A percentile compares a stretch with the other conserved stretches of the same genome.
Conservation (phyloP, 176 grass and related monocot genomes). For the Luzula sylvatica region DNA sequence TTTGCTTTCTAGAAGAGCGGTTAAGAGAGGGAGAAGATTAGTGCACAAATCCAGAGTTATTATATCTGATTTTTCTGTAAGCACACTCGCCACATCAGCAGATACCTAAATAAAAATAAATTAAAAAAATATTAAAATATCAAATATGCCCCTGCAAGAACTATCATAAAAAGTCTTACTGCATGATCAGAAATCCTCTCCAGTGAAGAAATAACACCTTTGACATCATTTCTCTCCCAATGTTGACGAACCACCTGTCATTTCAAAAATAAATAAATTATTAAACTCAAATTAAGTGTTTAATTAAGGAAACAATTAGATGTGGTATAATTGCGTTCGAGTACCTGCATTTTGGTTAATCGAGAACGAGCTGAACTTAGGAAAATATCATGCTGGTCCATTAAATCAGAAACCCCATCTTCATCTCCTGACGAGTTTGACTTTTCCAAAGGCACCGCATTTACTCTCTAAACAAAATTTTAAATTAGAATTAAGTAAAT, state of each 20-base stretch:
- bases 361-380: slow-evolving; percentile 58
- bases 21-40: slow-evolving; percentile 47
- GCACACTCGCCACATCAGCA: slow-evolving; percentile 67
- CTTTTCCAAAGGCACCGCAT: slow-evolving; percentile 47
- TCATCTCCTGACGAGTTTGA: slow-evolving; percentile 43
- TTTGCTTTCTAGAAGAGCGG: slow-evolving; percentile 85
- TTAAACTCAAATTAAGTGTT: neutral
- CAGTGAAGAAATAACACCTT: slow-evolving; percentile 60
- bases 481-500: slow-evolving; percentile 12
- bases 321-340: neutral
- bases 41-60: slow-evolving; percentile 92
- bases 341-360: slow-evolving; percentile 81
- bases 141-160: too few relatives aligned
- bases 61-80: slow-evolving; percentile 68
- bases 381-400: slow-evolving; percentile 76
- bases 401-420: slow-evolving; percentile 56
- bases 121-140: slow-evolving; percentile 4
- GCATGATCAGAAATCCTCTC: slow-evolving; percentile 94
- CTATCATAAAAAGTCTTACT: slow-evolving; percentile 30
- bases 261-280: slow-evolving; percentile 11
- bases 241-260: slow-evolving; percentile 78
- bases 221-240: slow-evolving; percentile 83
- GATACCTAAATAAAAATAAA: slow-evolving; percentile 35
- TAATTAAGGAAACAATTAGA: too few relatives aligned
- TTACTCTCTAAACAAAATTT: slow-evolving; percentile 45